These are phyloP conservation scores for Volvox reticuliferus DNA, from an alignment of 139 green algal species.

Conservation along the genomic window DNA sequence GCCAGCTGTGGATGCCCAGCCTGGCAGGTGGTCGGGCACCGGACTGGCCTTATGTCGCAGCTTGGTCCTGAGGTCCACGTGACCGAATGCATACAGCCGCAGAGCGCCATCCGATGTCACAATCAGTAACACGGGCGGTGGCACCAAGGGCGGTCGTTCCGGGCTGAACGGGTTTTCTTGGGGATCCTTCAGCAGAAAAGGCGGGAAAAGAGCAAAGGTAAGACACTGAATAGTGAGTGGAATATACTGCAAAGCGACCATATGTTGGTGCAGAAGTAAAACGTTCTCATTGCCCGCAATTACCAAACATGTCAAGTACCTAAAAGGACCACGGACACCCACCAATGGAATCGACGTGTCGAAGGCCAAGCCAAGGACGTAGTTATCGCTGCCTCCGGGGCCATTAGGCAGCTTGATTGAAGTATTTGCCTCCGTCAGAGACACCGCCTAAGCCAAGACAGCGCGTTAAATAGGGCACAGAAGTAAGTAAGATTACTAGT, in stretches of 20 bases:
- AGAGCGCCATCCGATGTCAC: conserved; percentile 73
- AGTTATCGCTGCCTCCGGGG: conserved; percentile 69
- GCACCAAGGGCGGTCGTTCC: conserved; percentile 51
- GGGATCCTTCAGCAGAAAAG: not conserved
- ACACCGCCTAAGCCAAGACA: conserved; percentile 30
- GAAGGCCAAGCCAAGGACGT: conserved; percentile 68
- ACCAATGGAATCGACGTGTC: conserved; percentile 42
- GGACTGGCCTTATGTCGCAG: not conserved
- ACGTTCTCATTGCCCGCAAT: not conserved
- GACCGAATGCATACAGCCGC: conserved; percentile 63
- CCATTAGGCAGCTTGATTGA: conserved; percentile 71
- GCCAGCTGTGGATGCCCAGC: not conserved
- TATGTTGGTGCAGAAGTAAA: not conserved
- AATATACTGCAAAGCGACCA: not conserved
- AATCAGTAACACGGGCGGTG: conserved; percentile 65
- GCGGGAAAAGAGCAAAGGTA: not conserved
- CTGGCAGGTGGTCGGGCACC: not conserved
- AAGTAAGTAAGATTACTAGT: no score
- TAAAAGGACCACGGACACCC: not conserved
- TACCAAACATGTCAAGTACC: not conserved
- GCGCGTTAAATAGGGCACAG: no score
- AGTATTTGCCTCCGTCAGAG: conserved; percentile 64
- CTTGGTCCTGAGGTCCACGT: conserved; percentile 17
- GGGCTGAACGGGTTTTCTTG: conserved; percentile 58
- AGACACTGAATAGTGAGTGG: no score